Evolutionary conservation across 257 asterid species (phyloP).

Genomic region (Paulownia fortunei): DNA sequence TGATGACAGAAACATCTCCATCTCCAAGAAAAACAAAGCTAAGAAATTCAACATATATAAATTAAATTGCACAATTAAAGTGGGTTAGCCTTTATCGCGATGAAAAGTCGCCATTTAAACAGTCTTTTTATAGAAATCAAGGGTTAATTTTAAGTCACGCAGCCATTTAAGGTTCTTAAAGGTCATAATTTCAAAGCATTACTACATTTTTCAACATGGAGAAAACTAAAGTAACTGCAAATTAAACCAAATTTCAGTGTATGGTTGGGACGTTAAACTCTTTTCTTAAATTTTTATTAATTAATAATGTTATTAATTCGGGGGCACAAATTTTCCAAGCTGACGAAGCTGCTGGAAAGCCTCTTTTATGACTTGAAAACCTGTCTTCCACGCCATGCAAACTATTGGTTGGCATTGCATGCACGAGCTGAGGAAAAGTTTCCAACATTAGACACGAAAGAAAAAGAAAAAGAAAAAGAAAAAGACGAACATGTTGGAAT

Average conservation of each 20-base stretch:
- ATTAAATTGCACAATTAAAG: not conserved
- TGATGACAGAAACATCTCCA: not conserved
- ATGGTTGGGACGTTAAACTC: constrained; percentile 10
- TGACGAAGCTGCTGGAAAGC: not conserved
- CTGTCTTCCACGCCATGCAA: constrained; percentile 31
- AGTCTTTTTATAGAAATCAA: not conserved
- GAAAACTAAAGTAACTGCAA: not conserved
- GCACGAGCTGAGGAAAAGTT: not conserved
- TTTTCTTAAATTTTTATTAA: not conserved
- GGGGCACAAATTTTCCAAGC: not conserved
- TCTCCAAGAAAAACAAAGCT: not conserved
- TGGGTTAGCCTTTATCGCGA: constrained; percentile 27
- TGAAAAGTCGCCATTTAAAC: constrained; percentile 30
- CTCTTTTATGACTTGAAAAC: constrained; percentile 9
- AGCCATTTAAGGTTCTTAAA: constrained; percentile 26
- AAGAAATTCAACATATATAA: not conserved
- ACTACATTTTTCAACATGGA: not conserved
- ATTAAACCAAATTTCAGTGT: not conserved
- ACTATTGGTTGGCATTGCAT: constrained; percentile 8
- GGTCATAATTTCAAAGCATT: constrained; percentile 15
- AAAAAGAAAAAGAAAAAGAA: not conserved
- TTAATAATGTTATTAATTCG: not conserved
- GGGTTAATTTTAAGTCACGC: not conserved
- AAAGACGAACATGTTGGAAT: not conserved
- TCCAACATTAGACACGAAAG: not conserved